Evolutionary conservation across 2,329 filamentous ascomycete species (phyloP), one percentile per base, ranked within the genome.

Genomic region (Arthrobotrys entomopaga): DNA sequence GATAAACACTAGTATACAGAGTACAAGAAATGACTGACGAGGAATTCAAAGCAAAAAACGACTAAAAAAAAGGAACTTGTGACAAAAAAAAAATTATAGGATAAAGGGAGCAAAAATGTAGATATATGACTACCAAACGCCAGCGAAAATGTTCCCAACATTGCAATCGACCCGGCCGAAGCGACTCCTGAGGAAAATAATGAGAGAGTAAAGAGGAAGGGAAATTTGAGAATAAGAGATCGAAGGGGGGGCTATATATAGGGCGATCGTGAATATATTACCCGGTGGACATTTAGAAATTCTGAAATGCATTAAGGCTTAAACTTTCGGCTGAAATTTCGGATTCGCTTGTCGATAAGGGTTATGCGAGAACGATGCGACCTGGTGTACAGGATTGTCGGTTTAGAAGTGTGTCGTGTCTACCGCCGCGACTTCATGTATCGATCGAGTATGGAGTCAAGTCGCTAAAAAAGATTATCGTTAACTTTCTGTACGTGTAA

Each of bases 81-180:
- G 50, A 57, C 29, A 50, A 43, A 13, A 34, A 50, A 24, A 34
- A 34, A 1, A 34, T 8, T 34, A 49, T 40, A 58, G 42, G 16
- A 38, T 22, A 19, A 57, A 19, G 29, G 13, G 53, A 53, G 7
- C 11, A n/a, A 61, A 43, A 29, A 49, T 42, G 20, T 11, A 29
- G 15, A 26, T 20, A 57, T 20, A 57, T 43, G 38, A 65, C 20
- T 65, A 46, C 59, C 60, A 63, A 64, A 75, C 71, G 65, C 70
- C 70, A 74, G 70, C 70, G 70, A 67, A 40, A 58, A 74, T 74
- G 63, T 61, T 73, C 57, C 69, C 63, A 53, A 74, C 20, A 74
- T 74, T 63, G 63, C 70, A 74, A 74, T 74, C 70, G 70, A 74
- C 70, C 70, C 70, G 57, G 70, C 70, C 67, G 70, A 74, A 74